Base-by-base conservation (phyloP, 202 grass and related monocot species). In the Digitaria exilis region DNA sequence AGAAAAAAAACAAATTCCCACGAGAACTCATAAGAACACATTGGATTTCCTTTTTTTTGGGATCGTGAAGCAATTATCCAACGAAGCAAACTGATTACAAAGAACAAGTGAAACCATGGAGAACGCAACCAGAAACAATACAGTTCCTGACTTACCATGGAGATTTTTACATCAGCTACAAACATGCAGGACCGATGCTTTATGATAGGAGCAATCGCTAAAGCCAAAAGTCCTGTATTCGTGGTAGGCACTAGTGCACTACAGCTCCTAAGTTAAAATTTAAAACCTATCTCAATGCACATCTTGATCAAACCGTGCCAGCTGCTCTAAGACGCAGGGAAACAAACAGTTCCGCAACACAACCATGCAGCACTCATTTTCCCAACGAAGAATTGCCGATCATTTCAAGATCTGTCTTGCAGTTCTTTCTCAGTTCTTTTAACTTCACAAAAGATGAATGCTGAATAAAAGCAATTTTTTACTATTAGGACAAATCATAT, bases 351-450 rank as follows among this genome's bases (percentile, higher is more conserved):
- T 67, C 39, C 77, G 21, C 64, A 78, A 45, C 7, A 9, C 44
- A 78, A 78, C 21, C 73, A 89, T 32, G 63, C 58, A 78, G 75
- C 43, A 11, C 9, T 80, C 52, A 62, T 64, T 87, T 87, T 76
- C 28, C 39, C 37, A 58, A 22, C 8, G 31, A 85, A 61, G 82
- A 79, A 45, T 85, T 60, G 56, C 15, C 80, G 13, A 31, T 24
- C 51, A 30, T 52, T 80, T 90, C 62, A 72, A 95, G 89, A 88
- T 95, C 84, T 69, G 25, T 85, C 87, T 95, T 97, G 87, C 92
- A 95, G 63, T 88, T 93, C 55, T 95, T 88, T 87, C 85, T 93
- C 51, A 97, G 60, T 56, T 91, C 87, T 79, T 97, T 91, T 76
- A 97, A 72, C 69, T 88, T 93, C 17, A 93, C 56, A 78, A 97